Percentiles rank a stretch among this genome's conserved stretches.
Evolutionary conservation across 2,329 filamentous ascomycete genomes (phyloP).

Genomic region (Aspergillus jensenii): DNA sequence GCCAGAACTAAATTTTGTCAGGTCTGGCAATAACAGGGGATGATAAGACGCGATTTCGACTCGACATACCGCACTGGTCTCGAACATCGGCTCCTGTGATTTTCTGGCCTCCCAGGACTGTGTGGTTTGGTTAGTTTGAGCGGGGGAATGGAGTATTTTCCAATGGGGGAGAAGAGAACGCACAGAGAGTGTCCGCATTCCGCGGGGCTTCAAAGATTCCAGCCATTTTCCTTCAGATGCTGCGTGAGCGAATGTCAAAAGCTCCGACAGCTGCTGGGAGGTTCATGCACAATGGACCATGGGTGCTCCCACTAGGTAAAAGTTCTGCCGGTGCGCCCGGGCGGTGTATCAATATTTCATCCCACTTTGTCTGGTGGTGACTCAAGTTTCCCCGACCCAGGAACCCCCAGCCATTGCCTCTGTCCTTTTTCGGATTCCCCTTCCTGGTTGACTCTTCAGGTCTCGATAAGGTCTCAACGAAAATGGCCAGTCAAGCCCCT

Average conservation of each 20-base stretch:
- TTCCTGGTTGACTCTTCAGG: slow-evolving; percentile 19
- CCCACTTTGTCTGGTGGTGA: slow-evolving; percentile 33
- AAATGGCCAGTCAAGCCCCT: slow-evolving; percentile 34
- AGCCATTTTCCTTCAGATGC: slow-evolving; percentile 63
- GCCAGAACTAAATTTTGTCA: slow-evolving; percentile 66
- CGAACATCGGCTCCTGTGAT: slow-evolving; percentile 95
- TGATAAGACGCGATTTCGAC: background rate
- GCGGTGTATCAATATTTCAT: slow-evolving; percentile 40
- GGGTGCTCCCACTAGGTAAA: slow-evolving; percentile 30
- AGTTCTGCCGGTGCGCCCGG: slow-evolving; percentile 39
- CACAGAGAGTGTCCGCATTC: slow-evolving; percentile 86
- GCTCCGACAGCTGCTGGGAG: slow-evolving; percentile 26
- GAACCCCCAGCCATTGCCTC: slow-evolving; percentile 16
- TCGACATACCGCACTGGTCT: slow-evolving; percentile 81
- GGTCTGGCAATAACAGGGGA: slow-evolving; percentile 5
- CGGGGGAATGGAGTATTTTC: background rate
- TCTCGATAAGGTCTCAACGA: slow-evolving; percentile 16
- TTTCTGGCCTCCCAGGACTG: slow-evolving; percentile 92
- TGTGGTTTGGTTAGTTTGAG: slow-evolving; percentile 34
- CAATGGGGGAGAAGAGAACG: slow-evolving; percentile 26
- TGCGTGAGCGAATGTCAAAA: slow-evolving; percentile 22
- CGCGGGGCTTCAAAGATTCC: slow-evolving; percentile 94
- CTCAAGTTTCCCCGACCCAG: slow-evolving; percentile 17
- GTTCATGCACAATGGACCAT: slow-evolving; percentile 4
- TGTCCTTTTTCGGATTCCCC: slow-evolving; percentile 15